A percentile compares a stretch with the other conserved stretches of the same genome.
phyloP scores from a whole-genome alignment of 352 stramenopile genomes.

The Elongisporangium anandrum region DNA sequence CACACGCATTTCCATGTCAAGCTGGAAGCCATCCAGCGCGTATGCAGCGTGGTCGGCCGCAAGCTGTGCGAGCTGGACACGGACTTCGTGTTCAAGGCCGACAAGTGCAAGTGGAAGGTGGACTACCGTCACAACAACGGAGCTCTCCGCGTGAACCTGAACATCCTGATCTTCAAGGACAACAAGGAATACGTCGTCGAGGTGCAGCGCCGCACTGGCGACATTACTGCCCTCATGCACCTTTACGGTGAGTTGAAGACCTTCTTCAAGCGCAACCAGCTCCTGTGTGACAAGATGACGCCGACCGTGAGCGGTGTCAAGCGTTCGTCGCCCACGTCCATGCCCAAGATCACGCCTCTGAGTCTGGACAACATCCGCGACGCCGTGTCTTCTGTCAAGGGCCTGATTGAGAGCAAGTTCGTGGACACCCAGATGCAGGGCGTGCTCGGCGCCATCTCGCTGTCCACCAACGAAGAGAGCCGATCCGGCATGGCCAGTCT shows the following conservation, averaged over 20 bases:
- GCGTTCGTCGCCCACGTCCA: constrained; percentile 57
- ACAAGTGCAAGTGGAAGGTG: constrained; percentile 90
- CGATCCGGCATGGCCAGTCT: constrained; percentile 58
- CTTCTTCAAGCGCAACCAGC: constrained; percentile 70
- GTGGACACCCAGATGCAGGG: constrained; percentile 78
- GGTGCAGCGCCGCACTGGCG: constrained; percentile 67
- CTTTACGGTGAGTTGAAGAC: constrained; percentile 72
- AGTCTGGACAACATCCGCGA: constrained; percentile 46
- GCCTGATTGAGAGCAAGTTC: constrained; percentile 74
- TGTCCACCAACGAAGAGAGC: constrained; percentile 57
- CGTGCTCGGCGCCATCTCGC: constrained; percentile 73
- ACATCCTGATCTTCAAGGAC: constrained; percentile 78
- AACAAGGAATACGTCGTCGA: constrained; percentile 74
- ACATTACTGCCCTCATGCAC: constrained; percentile 80
- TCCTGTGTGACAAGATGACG: constrained; percentile 58
- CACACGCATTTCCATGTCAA: constrained; percentile 89
- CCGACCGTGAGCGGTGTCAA: constrained; percentile 39
- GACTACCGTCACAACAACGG: constrained; percentile 53
- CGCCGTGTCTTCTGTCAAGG: constrained; percentile 56
- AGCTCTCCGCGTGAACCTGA: constrained; percentile 62
- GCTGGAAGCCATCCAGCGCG: constrained; percentile 60
- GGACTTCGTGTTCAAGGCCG: constrained; percentile 79
- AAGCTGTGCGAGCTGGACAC: constrained; percentile 84
- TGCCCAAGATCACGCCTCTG: constrained; percentile 40
- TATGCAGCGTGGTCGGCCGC: constrained; percentile 70